phyloP scores from a whole-genome alignment of 805 yeast species.

The Priceomyces medius region DNA sequence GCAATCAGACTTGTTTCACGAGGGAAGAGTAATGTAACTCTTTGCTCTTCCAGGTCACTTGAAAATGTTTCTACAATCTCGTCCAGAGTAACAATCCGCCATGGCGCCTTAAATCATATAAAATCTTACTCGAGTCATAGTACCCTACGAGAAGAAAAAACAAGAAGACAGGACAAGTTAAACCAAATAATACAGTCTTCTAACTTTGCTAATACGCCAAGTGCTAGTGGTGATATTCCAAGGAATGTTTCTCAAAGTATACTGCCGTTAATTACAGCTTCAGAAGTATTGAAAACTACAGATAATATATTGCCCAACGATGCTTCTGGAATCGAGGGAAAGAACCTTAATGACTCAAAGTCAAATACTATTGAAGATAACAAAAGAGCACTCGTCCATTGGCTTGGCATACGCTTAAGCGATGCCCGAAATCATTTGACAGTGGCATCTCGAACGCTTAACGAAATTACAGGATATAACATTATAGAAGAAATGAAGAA shows the following conservation, averaged over 20 bases:
- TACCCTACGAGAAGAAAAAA: not conserved
- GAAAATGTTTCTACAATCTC: no score
- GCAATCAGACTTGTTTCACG: no score
- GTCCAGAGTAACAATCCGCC: no score
- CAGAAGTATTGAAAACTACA: no score
- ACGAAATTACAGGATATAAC: slow-evolving; percentile 90
- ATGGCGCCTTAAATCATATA: no score
- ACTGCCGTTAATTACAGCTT: no score
- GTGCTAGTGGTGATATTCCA: no score
- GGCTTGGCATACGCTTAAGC: not conserved
- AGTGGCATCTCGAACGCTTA: slow-evolving; percentile 51
- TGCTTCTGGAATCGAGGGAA: no score
- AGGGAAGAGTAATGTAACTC: no score
- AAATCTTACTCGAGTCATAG: not conserved
- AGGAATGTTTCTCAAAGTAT: no score
- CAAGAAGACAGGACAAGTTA: not conserved
- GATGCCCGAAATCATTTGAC: not conserved
- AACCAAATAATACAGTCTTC: not conserved
- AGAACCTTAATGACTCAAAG: not conserved
- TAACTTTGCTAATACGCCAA: not conserved
- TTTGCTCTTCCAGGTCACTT: no score
- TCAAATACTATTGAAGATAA: not conserved
- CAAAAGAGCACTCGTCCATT: not conserved
- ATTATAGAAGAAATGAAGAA: slow-evolving; percentile 70
- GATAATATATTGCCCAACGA: no score